phyloP scores from a whole-genome alignment of 768 basidiomycete genomes.

The Mrakia gelida region DNA sequence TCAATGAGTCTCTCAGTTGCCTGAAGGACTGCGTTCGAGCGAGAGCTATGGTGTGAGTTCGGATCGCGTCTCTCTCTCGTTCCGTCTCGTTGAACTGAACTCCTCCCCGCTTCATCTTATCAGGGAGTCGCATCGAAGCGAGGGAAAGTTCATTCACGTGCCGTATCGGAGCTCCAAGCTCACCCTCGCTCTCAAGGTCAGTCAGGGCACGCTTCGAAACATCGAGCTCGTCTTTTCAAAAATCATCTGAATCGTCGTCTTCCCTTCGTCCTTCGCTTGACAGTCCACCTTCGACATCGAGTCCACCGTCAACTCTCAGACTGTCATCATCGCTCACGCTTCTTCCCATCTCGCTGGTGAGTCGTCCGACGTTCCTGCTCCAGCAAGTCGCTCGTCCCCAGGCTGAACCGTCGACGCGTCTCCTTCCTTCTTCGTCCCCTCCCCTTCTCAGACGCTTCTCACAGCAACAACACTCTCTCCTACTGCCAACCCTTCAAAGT shows the following conservation, averaged over 20 bases:
- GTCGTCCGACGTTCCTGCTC: neutral
- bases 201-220: neutral
- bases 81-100: neutral
- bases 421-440: neutral
- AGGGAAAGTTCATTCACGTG: slow-evolving; percentile 14
- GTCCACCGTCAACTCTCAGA: slow-evolving; percentile 11
- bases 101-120: neutral
- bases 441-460: slow-evolving; percentile 9
- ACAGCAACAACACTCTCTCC: slow-evolving; percentile 23
- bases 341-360: slow-evolving; percentile 16
- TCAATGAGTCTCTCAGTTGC: slow-evolving; percentile 19
- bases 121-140: slow-evolving; percentile 1
- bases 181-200: slow-evolving; percentile 28
- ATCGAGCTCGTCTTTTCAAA: neutral
- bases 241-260: neutral
- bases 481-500: slow-evolving; percentile 21
- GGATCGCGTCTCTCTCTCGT: no score
- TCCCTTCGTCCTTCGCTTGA: no score
- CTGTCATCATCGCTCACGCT: slow-evolving; percentile 26
- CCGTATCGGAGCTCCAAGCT: slow-evolving; percentile 28
- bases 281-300: slow-evolving; percentile 25
- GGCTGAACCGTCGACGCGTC: neutral
- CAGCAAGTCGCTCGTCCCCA: neutral
- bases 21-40: slow-evolving; percentile 27
- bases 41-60: slow-evolving; percentile 18